Base-by-base conservation (phyloP, 2,329 filamentous ascomycete genomes). In the Trematosphaeria pertusa region DNA sequence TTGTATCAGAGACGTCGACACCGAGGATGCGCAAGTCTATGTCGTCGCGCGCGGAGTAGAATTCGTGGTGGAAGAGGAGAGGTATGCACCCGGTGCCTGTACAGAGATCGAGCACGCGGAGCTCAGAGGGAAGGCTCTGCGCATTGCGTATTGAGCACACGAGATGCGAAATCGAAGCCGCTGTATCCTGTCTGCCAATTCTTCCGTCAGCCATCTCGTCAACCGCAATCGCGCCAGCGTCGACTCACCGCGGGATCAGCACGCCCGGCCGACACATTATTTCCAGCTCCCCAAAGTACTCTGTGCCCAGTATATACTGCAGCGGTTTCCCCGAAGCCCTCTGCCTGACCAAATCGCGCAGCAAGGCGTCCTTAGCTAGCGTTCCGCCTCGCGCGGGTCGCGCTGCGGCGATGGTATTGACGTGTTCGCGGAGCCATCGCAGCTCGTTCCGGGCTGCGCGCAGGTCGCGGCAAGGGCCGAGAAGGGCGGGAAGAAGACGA, bases 11-110 rank as follows among this genome's bases (percentile, higher is more conserved):
- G 20, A 95, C 78, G 65, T 97, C 93, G 14, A 96, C 70, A 3
- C 89, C 93, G 0, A 79, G 62, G n/a, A 89, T 74, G 3, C 75
- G 69, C 6, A 89, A 57, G 2, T 58, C 15, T 10, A 62, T 19
- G 11, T 65, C 54, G 10, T 44, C 38, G 20, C 50, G 54, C 8
- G 70, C 61, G 3, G 66, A 58, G 22, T 61, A 65, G 47, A 91
- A 79, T 8, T 86, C 78, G 26, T 85, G 77, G 52, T 88, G 83
- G 5, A 96, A 78, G 3, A 90, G 81, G 7, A 97, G 80, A 0
- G 91, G 82, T 53, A 97, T 96, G 73, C 93, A 97, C 4, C 94
- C 94, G 4, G 89, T 90, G 8, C 94, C 94, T 0, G 91, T 92
- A 71, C 94, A 97, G 21, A 97, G 78, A 70, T 99, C 94, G 7